A percentile compares a stretch with the other conserved stretches of the same genome.
Evolutionary conservation across 495 filamentous ascomycete species (phyloP).

Genomic region (Neurospora sp.): DNA sequence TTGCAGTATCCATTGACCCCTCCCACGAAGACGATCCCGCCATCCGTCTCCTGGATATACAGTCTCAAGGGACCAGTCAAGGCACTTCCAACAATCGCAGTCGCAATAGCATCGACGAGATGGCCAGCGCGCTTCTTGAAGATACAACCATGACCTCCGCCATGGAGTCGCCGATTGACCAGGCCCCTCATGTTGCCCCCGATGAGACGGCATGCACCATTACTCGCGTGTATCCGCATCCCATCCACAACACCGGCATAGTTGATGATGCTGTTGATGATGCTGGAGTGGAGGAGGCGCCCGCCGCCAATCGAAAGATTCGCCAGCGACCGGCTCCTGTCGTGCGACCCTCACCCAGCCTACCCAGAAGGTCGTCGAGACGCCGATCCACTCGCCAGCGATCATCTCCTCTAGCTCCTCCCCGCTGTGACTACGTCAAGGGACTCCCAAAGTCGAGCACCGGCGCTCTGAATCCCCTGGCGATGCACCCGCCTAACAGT

Average conservation of each 20-base stretch:
- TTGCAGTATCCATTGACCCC: neutral
- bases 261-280: neutral
- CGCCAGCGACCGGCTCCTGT: neutral
- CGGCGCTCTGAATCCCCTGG: slow-evolving; percentile 5
- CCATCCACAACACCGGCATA: neutral
- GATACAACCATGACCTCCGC: slow-evolving; percentile 9
- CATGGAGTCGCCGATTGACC: neutral
- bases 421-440: neutral
- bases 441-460: slow-evolving; percentile 4
- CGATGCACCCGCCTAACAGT: slow-evolving; percentile 5
- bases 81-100: neutral
- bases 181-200: neutral
- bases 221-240: neutral
- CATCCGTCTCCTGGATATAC: neutral
- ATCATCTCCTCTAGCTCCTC: neutral
- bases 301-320: neutral
- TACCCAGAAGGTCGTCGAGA: neutral
- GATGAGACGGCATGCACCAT: neutral
- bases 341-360: slow-evolving; percentile 1
- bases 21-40: neutral
- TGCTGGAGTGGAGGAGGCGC: neutral
- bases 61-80: neutral
- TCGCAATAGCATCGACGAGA: slow-evolving; percentile 22
- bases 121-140: slow-evolving; percentile 23
- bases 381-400: neutral